Conservation (phyloP, 2,329 filamentous ascomycete genomes). For the Hymenoscyphus repandus region DNA sequence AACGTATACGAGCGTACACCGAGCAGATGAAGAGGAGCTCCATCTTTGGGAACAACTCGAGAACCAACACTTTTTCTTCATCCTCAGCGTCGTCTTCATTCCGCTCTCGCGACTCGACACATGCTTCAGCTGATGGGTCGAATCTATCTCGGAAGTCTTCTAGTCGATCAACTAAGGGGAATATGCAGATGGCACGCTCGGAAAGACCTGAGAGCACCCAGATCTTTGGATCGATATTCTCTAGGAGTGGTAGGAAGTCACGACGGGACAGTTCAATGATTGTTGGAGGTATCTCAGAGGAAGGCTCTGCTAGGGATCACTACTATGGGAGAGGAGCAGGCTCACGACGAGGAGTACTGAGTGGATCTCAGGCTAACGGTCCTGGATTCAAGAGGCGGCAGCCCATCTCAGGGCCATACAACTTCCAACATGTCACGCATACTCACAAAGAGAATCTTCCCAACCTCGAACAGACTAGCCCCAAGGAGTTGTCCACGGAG, state of each 20-base stretch:
- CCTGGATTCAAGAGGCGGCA: conserved; percentile 12
- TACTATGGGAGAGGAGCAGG: conserved; percentile 16
- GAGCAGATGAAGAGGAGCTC: conserved; percentile 54
- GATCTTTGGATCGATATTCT: conserved; percentile 54
- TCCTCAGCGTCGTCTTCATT: conserved; percentile 54
- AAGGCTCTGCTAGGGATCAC: conserved; percentile 21
- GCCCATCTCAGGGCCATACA: conserved; percentile 56
- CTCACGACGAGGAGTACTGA: conserved; percentile 1
- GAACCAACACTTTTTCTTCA: conserved; percentile 45
- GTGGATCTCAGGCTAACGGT: background rate
- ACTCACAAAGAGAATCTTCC: conserved; percentile 46
- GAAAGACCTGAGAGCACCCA: conserved; percentile 56
- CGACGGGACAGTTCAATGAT: conserved; percentile 39
- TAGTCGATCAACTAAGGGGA: conserved; percentile 48
- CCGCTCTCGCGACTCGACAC: conserved; percentile 37
- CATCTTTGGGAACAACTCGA: conserved; percentile 41
- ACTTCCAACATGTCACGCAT: conserved; percentile 62
- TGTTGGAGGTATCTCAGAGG: conserved; percentile 12
- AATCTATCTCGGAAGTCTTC: conserved; percentile 52
- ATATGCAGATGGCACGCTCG: conserved; percentile 39
- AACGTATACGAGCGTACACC: conserved; percentile 52
- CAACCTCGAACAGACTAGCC: conserved; percentile 37
- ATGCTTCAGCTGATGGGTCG: conserved; percentile 26
- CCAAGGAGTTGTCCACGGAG: conserved; percentile 39
- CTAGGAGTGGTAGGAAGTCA: conserved; percentile 43